A percentile compares a stretch with the other conserved stretches of the same genome.
phyloP scores from a whole-genome alignment of 257 asterid species.

The Cruciata laevipes region DNA sequence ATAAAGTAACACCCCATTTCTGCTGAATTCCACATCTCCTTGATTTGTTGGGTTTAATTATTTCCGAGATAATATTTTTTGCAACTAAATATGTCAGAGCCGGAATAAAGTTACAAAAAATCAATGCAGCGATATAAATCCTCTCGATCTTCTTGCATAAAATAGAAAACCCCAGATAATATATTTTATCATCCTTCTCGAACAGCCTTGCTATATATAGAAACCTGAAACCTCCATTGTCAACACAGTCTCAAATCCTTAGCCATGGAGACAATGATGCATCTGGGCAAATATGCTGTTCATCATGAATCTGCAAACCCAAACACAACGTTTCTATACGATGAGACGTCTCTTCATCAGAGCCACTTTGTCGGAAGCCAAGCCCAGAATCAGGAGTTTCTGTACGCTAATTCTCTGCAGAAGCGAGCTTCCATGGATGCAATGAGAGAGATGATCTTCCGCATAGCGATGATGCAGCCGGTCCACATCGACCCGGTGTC shows the following conservation, averaged over 20 bases:
- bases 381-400: not conserved
- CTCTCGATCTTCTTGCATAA: not conserved
- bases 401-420: slow-evolving; percentile 13
- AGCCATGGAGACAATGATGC: slow-evolving; percentile 11
- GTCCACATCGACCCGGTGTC: slow-evolving; percentile 38
- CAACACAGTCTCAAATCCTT: not conserved
- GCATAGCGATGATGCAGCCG: slow-evolving; percentile 55
- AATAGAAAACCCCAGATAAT: slow-evolving; percentile 8
- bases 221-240: not conserved
- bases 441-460: slow-evolving; percentile 54
- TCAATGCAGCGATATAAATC: not conserved
- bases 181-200: not conserved
- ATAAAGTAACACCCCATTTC: not conserved
- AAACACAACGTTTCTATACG: not conserved
- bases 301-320: not conserved
- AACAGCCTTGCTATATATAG: slow-evolving; percentile 11
- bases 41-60: not conserved
- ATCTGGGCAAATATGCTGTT: slow-evolving; percentile 14
- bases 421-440: slow-evolving; percentile 32
- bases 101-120: not conserved
- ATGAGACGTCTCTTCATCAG: slow-evolving; percentile 2
- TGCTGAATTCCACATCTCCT: not conserved
- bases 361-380: not conserved
- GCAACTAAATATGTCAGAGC: not conserved
- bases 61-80: slow-evolving; percentile 2